Evolutionary conservation across 2,329 filamentous ascomycete genomes (phyloP).

Genomic region (Trichoderma sp.): DNA sequence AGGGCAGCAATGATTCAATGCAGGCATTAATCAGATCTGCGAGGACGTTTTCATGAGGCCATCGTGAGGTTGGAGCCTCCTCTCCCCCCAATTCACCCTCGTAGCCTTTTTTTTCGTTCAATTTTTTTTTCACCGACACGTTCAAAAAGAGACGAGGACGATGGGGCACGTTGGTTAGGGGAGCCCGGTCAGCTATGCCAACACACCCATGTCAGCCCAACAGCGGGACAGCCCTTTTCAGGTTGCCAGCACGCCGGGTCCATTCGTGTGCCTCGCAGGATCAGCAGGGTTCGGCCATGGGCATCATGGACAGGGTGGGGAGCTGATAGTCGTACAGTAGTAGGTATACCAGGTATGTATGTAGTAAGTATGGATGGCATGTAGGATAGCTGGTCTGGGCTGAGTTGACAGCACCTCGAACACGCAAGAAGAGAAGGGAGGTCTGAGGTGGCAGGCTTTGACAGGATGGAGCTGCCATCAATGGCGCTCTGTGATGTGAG

Average conservation of each 20-base stretch:
- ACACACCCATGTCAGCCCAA: conserved; percentile 29
- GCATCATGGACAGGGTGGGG: background rate
- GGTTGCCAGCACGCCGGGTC: conserved; percentile 28
- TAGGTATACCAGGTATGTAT: background rate
- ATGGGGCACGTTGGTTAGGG: conserved; percentile 8
- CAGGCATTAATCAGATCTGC: background rate
- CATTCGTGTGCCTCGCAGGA: conserved; percentile 29
- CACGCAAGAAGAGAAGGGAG: background rate
- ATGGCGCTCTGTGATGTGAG: conserved; percentile 1
- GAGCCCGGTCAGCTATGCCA: conserved; percentile 20
- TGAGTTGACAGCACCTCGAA: conserved; percentile 20
- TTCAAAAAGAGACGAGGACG: conserved; percentile 5
- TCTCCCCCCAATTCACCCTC: background rate
- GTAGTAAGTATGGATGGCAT: background rate
- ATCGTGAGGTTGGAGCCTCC: conserved; percentile 22
- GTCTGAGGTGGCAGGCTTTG: conserved; percentile 26
- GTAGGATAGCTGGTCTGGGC: background rate
- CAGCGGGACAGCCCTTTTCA: conserved; percentile 28
- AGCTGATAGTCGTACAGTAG: conserved; percentile 21
- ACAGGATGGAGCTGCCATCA: conserved; percentile 19
- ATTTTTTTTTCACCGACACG: conserved; percentile 21
- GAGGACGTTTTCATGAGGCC: conserved; percentile 15
- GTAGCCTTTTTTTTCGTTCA: background rate
- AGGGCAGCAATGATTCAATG: background rate
- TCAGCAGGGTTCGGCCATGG: conserved; percentile 26